phyloP scores from a whole-genome alignment of 2,329 filamentous ascomycete species.

The Aspergillus pseudonomiae region DNA sequence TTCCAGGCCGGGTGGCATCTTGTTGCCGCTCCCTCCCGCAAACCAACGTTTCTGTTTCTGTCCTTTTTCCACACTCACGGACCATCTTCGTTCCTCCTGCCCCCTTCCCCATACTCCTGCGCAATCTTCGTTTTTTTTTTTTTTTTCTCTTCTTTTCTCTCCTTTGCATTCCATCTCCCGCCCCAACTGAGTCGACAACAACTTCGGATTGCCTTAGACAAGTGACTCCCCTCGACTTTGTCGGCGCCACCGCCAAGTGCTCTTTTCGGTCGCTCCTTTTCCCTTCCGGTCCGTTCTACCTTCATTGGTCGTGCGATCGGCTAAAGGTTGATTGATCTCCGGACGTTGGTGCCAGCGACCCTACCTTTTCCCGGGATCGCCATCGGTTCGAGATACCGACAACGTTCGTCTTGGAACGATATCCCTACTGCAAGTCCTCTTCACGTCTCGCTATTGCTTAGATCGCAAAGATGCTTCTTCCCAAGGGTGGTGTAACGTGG shows the following conservation, averaged over 20 bases:
- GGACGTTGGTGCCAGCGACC: constrained; percentile 1
- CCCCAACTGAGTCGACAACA: background rate
- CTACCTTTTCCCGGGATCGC: constrained; percentile 15
- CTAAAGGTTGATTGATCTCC: constrained; percentile 6
- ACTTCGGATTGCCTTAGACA: background rate
- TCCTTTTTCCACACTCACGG: constrained; percentile 16
- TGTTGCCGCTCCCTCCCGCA: constrained; percentile 13
- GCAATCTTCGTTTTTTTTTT: background rate
- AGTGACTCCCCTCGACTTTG: constrained; percentile 1
- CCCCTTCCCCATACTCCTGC: constrained; percentile 16
- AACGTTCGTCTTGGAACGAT: background rate
- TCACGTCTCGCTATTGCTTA: background rate
- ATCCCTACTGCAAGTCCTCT: background rate
- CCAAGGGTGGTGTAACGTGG: constrained; percentile 89
- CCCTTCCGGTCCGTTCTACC: background rate
- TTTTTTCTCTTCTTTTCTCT: background rate
- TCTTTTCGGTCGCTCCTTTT: constrained; percentile 10
- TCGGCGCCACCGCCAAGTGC: constrained; percentile 7
- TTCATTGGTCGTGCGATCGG: constrained; percentile 2
- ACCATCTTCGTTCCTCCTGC: constrained; percentile 13
- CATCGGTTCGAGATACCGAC: constrained; percentile 16
- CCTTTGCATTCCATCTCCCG: background rate
- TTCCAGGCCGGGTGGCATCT: too few species aligned
- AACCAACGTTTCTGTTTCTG: constrained; percentile 1
- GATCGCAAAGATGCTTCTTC: constrained; percentile 72